These are phyloP conservation scores for Heterobasidion parviporum DNA, from an alignment of 1,284 basidiomycete species.

Conservation along the genomic window DNA sequence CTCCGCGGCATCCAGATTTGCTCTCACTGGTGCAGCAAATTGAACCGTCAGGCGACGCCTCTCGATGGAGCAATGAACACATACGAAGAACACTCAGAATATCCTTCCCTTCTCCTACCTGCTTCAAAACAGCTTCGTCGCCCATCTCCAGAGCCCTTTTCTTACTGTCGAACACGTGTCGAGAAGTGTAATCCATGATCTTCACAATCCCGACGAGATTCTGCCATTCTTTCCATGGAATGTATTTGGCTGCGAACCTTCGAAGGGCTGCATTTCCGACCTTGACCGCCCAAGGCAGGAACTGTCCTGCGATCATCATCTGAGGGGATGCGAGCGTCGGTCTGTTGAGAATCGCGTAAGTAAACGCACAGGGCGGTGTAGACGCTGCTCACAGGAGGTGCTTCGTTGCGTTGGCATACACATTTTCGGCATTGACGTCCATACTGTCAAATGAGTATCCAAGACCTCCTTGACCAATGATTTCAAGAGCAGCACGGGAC, in stretches of 20 bases:
- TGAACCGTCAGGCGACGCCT: neutral
- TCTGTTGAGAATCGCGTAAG: conserved; percentile 6
- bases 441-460: conserved; percentile 30
- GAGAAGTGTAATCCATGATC: conserved; percentile 26
- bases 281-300: conserved; percentile 24
- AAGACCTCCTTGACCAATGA: conserved; percentile 25
- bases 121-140: conserved; percentile 21
- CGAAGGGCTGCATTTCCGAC: conserved; percentile 27
- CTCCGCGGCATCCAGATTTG: conserved; percentile 10
- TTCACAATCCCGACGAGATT: conserved; percentile 28
- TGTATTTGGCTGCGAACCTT: conserved; percentile 23
- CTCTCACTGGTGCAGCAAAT: conserved; percentile 4
- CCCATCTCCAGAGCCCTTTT: conserved; percentile 26
- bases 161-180: conserved; percentile 31
- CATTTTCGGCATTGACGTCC: conserved; percentile 17
- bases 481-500: conserved; percentile 25
- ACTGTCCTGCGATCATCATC: conserved; percentile 15
- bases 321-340: conserved; percentile 11
- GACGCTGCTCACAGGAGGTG: conserved; percentile 18
- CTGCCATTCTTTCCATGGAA: conserved; percentile 27
- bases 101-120: conserved; percentile 32
- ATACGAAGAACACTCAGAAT: conserved; percentile 37
- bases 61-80: conserved; percentile 9
- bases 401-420: conserved; percentile 23
- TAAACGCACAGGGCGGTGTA: neutral